Conservation (phyloP, 495 filamentous ascomycete genomes). For the Penicillium bialowiezense region DNA sequence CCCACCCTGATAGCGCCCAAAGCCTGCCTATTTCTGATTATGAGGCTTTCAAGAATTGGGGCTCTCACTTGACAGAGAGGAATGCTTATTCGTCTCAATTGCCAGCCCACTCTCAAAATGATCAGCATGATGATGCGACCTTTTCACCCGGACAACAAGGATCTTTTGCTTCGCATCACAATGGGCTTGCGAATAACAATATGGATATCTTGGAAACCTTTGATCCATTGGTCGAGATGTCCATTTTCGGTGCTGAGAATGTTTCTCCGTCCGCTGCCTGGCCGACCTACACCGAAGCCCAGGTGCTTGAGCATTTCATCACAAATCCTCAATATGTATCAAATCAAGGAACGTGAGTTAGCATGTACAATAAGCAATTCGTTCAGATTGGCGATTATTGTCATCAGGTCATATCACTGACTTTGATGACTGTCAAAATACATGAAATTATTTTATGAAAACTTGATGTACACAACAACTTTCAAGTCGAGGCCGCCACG, state of each 20-base stretch:
- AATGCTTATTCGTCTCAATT: neutral
- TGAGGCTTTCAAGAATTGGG: conserved; percentile 31
- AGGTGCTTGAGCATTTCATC: conserved; percentile 23
- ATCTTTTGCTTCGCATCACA: neutral
- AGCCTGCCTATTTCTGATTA: conserved; percentile 14
- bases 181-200: neutral
- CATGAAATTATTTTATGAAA: too few relatives aligned
- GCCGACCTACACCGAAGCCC: conserved; percentile 23
- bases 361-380: neutral
- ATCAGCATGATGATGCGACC: neutral
- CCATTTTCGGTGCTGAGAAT: conserved; percentile 15
- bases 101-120: neutral
- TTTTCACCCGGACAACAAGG: neutral
- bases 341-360: neutral
- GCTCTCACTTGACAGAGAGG: conserved; percentile 9
- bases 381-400: too few relatives aligned
- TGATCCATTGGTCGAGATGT: conserved; percentile 14
- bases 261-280: conserved; percentile 14
- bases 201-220: conserved; percentile 7
- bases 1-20: neutral
- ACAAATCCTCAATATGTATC: conserved; percentile 3
- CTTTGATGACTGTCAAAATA: too few relatives aligned
- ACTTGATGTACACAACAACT: too few relatives aligned
- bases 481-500: conserved; percentile 7
- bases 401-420: too few relatives aligned